Evolutionary conservation across 192 early-diverging fungal species (phyloP), one percentile per base, ranked within the genome.

Genomic region (Entophlyctis helioformis): DNA sequence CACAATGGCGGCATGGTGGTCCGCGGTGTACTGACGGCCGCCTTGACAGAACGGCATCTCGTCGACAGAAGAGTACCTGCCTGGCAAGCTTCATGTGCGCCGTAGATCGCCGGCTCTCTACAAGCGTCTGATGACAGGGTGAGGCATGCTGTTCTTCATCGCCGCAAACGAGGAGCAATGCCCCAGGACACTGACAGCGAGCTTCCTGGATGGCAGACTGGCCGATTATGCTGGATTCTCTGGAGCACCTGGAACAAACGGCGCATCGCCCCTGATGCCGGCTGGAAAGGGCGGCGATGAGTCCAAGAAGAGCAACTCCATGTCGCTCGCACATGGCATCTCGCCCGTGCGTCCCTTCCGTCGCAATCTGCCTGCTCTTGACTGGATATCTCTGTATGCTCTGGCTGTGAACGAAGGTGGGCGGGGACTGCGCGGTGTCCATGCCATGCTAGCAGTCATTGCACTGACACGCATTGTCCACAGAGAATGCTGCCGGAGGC

Each of bases 371-470:
- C 89, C 91, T 1, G 87, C 88, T 12, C 60, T 96, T 9, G 92
- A 96, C 53, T 91, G 87, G 56, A 64, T 96, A 1, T 86, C 84
- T 1, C 79, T 91, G 6, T 96, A 93, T 40, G 92, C 92, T 24
- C 86, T 96, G 50, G 88, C 92, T 12, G 92, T 96, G 21, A 96
- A 96, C 46, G 92, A 96, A 62, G 87, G 42, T 42, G 32, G 2
- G 0, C 13, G 24, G 16, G 4, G 3, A n/a, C 21, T 19, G n/a
- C 12, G n/a, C n/a, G n/a, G n/a, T n/a, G n/a, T n/a, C n/a, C n/a
- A n/a, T n/a, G n/a, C n/a, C n/a, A n/a, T n/a, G n/a, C n/a, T n/a
- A n/a, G n/a, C n/a, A n/a, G n/a, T n/a, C n/a, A n/a, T n/a, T n/a
- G 4, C 37, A 39, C 16, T n/a, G 7, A 39, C 16, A 4, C 31